Base-by-base conservation (phyloP, 768 basidiomycete genomes). In the Piloderma croceum region DNA sequence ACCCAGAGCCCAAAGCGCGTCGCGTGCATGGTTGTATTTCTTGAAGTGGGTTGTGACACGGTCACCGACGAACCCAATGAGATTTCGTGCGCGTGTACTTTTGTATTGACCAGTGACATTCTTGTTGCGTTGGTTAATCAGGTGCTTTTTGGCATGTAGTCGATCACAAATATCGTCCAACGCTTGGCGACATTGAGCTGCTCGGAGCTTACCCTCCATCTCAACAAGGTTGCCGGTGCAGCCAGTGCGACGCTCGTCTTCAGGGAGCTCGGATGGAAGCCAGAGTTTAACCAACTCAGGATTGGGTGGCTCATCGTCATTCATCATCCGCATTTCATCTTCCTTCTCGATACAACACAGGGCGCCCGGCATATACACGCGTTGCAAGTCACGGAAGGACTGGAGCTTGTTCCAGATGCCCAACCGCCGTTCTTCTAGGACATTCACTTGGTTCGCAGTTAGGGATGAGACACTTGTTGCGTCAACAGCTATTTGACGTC, bases 1-100 rank as follows among this genome's bases (percentile, higher is more conserved):
- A n/a, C n/a, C n/a, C n/a, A n/a, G n/a, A n/a, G n/a, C n/a, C n/a
- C n/a, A n/a, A n/a, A n/a, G n/a, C n/a, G n/a, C n/a, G n/a, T n/a
- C n/a, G n/a, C n/a, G n/a, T n/a, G n/a, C n/a, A n/a, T n/a, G n/a
- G n/a, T n/a, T n/a, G n/a, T n/a, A n/a, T n/a, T n/a, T n/a, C n/a
- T n/a, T n/a, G n/a, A n/a, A n/a, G n/a, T n/a, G n/a, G n/a, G n/a
- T n/a, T n/a, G n/a, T n/a, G n/a, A n/a, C n/a, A n/a, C n/a, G n/a
- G n/a, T n/a, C n/a, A n/a, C n/a, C n/a, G n/a, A n/a, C n/a, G n/a
- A n/a, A n/a, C n/a, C n/a, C n/a, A n/a, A n/a, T n/a, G n/a, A n/a
- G n/a, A n/a, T n/a, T n/a, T n/a, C n/a, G n/a, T n/a, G 60, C 58
- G 9, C 50, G 37, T 2, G 53, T 61, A 33, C 59, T 59, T 1